Evolutionary conservation across 1,284 basidiomycete genomes (phyloP).

Genomic region (Exobasidium rhododendri): DNA sequence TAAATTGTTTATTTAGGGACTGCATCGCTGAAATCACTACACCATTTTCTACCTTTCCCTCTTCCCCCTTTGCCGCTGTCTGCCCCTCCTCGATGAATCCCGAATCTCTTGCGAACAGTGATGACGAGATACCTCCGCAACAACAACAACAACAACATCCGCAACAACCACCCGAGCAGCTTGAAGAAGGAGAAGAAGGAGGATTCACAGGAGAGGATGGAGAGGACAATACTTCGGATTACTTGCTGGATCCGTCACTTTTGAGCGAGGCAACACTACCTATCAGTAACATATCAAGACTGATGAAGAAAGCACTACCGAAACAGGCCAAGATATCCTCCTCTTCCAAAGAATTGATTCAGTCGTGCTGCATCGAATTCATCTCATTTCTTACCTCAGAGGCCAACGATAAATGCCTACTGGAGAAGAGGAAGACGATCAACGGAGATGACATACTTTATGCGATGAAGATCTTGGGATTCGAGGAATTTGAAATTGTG

Average conservation of each 20-base stretch:
- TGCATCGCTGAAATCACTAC: slow-evolving; percentile 1
- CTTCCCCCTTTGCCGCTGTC: neutral
- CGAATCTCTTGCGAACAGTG: neutral
- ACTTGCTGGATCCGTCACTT: slow-evolving; percentile 2
- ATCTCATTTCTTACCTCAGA: slow-evolving; percentile 91
- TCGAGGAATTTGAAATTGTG: slow-evolving; percentile 84
- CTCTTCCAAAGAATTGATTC: slow-evolving; percentile 93
- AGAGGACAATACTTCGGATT: neutral
- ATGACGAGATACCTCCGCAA: neutral
- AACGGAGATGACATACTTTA: slow-evolving; percentile 81
- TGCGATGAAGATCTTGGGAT: slow-evolving; percentile 81
- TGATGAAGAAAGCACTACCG: slow-evolving; percentile 88
- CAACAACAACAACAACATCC: too few relatives aligned
- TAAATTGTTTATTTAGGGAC: neutral
- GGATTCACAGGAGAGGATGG: neutral
- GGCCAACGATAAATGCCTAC: slow-evolving; percentile 79
- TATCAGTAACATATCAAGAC: slow-evolving; percentile 89
- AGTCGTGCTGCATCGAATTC: slow-evolving; percentile 93
- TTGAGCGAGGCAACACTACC: slow-evolving; percentile 21
- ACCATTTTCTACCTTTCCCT: neutral
- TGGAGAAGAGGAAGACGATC: slow-evolving; percentile 82
- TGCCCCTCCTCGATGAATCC: neutral
- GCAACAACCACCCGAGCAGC: too few relatives aligned
- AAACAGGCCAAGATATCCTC: slow-evolving; percentile 89
- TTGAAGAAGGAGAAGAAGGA: neutral